Conservation (phyloP, 2,329 filamentous ascomycete genomes). For the Pseudogymnoascus sp. region DNA sequence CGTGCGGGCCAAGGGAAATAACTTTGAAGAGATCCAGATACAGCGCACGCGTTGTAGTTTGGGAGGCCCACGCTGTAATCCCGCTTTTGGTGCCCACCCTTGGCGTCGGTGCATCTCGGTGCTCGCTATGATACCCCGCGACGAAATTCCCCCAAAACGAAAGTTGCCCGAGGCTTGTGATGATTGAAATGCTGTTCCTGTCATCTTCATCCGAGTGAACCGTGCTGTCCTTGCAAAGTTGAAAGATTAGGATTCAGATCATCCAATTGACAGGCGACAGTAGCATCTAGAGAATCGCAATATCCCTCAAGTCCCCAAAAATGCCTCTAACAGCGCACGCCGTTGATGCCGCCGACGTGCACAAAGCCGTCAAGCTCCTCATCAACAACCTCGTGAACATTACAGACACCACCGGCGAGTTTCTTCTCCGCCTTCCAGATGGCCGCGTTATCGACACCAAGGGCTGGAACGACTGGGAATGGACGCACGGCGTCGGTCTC, state of each 20-base stretch:
- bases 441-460: slow-evolving; percentile 77
- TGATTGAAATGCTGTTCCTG: background rate
- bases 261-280: background rate
- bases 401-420: slow-evolving; percentile 67
- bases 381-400: slow-evolving; percentile 73
- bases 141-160: background rate
- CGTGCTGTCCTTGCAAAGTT: background rate
- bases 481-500: slow-evolving; percentile 73
- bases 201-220: background rate
- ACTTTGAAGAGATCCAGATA: background rate
- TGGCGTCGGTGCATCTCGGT: slow-evolving; percentile 9
- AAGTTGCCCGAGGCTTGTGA: background rate
- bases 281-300: background rate
- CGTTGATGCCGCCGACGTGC: slow-evolving; percentile 38
- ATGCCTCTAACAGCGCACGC: slow-evolving; percentile 35
- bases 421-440: slow-evolving; percentile 63
- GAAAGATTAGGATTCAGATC: background rate
- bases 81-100: background rate
- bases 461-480: slow-evolving; percentile 78
- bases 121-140: background rate
- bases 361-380: slow-evolving; percentile 54
- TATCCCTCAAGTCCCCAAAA: slow-evolving; percentile 13
- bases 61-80: background rate
- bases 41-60: background rate
- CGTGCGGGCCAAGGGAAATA: slow-evolving; percentile 1